Conservation (phyloP, 352 stramenopile species). For the Paralagenidium karlingii region DNA sequence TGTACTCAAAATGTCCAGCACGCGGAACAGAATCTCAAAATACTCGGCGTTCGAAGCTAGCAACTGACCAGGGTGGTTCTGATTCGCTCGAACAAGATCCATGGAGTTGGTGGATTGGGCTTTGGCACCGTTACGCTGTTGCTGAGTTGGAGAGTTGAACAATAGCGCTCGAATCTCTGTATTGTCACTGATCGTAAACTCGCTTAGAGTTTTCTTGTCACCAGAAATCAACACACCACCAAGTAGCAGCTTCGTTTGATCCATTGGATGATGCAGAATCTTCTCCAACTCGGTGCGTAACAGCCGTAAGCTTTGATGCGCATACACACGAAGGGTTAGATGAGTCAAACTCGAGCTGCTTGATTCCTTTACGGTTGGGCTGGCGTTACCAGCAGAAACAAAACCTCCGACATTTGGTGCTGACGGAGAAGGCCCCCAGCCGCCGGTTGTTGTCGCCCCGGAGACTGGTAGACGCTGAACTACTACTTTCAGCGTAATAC, state of each 20-base stretch:
- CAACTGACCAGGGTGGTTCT: constrained; percentile 42
- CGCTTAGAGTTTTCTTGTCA: constrained; percentile 67
- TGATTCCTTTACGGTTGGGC: constrained; percentile 26
- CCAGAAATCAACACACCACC: constrained; percentile 49
- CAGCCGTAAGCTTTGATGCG: constrained; percentile 61
- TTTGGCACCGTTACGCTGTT: no score
- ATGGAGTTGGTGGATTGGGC: constrained; percentile 7
- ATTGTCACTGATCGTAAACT: constrained; percentile 64
- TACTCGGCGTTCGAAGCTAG: constrained; percentile 56
- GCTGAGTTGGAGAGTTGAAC: constrained; percentile 78
- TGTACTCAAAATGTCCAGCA: constrained; percentile 56
- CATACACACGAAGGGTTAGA: constrained; percentile 50
- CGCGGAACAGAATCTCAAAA: constrained; percentile 74
- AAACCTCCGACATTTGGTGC: constrained; percentile 10
- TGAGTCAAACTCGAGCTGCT: constrained; percentile 47
- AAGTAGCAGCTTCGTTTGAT: constrained; percentile 74
- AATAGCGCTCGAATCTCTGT: constrained; percentile 69
- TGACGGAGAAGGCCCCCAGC: constrained; percentile 15
- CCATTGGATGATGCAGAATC: constrained; percentile 47
- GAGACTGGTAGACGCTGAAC: constrained; percentile 53
- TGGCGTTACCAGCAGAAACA: constrained; percentile 5
- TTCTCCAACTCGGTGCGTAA: constrained; percentile 70
- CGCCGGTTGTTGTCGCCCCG: not conserved
- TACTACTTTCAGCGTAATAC: constrained; percentile 70
- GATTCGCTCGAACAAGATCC: constrained; percentile 10